Conservation (phyloP, 1,284 basidiomycete genomes). For the Malassezia japonica region DNA sequence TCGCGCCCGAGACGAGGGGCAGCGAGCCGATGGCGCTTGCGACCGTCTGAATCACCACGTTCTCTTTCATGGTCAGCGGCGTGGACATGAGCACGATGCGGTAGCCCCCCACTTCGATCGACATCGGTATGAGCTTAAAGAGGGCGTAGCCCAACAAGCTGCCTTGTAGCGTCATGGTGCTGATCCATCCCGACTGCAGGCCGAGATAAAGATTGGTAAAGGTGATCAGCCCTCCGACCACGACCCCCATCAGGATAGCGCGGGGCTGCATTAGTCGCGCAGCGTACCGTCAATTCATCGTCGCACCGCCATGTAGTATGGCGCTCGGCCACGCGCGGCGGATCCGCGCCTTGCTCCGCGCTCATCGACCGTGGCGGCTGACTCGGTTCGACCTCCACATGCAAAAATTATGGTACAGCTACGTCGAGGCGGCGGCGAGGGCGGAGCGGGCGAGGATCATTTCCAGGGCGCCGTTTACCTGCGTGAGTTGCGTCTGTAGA, state of each 20-base stretch:
- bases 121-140: conserved; percentile 56
- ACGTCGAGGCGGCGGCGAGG: conserved; percentile 20
- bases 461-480: conserved; percentile 76
- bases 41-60: conserved; percentile 81
- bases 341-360: neutral
- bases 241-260: conserved; percentile 57
- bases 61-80: conserved; percentile 74
- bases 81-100: conserved; percentile 18
- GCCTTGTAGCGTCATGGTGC: conserved; percentile 89
- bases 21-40: conserved; percentile 69
- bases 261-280: conserved; percentile 22
- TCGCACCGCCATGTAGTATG: neutral
- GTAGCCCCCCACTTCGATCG: conserved; percentile 18
- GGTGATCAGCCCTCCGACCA: conserved; percentile 64
- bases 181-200: conserved; percentile 65
- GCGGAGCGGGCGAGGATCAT: conserved; percentile 62
- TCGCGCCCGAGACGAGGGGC: conserved; percentile 73
- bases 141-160: conserved; percentile 81
- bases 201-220: conserved; percentile 70
- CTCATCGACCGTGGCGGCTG: neutral
- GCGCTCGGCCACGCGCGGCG: neutral
- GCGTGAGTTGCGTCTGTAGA: conserved; percentile 80
- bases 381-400: conserved; percentile 4
- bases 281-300: conserved; percentile 3
- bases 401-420: neutral